phyloP scores from a whole-genome alignment of 441 rosid species.

The Raphanus hybrid region DNA sequence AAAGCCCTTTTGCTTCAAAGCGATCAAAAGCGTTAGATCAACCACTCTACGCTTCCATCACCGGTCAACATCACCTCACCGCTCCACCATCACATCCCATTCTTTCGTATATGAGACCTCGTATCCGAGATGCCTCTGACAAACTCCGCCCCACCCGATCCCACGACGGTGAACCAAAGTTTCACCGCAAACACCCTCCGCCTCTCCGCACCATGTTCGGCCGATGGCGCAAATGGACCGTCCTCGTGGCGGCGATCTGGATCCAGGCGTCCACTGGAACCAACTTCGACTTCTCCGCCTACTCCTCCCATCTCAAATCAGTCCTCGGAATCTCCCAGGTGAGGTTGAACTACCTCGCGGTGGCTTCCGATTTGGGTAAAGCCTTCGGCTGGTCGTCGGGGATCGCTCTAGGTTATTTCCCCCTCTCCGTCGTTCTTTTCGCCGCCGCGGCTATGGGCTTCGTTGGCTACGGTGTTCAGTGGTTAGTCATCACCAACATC shows the following conservation, averaged over 20 bases:
- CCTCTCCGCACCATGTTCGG: constrained; percentile 60
- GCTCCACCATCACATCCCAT: constrained; percentile 16
- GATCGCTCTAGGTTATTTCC: constrained; percentile 70
- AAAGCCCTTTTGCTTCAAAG: too few relatives aligned
- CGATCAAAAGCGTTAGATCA: constrained; percentile 29
- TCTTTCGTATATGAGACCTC: constrained; percentile 43
- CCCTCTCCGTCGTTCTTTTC: constrained; percentile 75
- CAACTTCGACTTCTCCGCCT: constrained; percentile 91
- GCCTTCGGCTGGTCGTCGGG: constrained; percentile 94
- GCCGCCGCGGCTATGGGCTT: constrained; percentile 83
- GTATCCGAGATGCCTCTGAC: constrained; percentile 39
- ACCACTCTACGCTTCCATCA: constrained; percentile 24
- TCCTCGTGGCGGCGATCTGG: constrained; percentile 86
- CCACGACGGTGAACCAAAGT: constrained; percentile 31
- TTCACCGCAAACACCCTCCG: constrained; percentile 40
- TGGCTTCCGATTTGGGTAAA: constrained; percentile 94
- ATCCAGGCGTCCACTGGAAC: constrained; percentile 95
- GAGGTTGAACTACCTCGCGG: constrained; percentile 82
- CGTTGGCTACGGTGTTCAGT: constrained; percentile 80
- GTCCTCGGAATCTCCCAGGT: constrained; percentile 83
- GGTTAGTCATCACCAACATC: constrained; percentile 70
- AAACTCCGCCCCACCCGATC: constrained; percentile 35
- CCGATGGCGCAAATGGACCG: constrained; percentile 89
- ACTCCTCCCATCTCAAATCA: constrained; percentile 74
- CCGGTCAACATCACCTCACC: constrained; percentile 39